Conservation (phyloP, 805 yeast genomes). For the Candida dajiaensis region DNA sequence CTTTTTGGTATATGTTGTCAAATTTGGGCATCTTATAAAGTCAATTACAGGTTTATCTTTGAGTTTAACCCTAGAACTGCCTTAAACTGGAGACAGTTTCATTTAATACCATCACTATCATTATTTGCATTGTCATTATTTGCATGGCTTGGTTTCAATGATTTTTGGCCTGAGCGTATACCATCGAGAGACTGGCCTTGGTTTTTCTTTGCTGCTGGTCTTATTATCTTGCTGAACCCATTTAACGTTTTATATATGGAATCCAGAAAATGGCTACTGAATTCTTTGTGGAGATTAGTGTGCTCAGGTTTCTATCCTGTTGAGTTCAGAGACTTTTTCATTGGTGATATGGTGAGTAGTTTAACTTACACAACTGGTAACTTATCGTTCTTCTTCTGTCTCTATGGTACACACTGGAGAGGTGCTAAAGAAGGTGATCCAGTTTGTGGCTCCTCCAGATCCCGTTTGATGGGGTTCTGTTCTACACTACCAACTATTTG, state of each 20-base stretch:
- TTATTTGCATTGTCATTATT: constrained; percentile 53
- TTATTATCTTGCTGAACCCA: constrained; percentile 54
- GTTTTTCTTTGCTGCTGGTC: constrained; percentile 53
- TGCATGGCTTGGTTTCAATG: constrained; percentile 69
- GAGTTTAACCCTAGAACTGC: constrained; percentile 72
- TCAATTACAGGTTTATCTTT: constrained; percentile 88
- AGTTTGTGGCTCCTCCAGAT: constrained; percentile 70
- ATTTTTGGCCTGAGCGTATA: constrained; percentile 54
- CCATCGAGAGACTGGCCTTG: constrained; percentile 79
- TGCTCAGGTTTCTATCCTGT: constrained; percentile 90
- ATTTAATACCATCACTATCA: constrained; percentile 56
- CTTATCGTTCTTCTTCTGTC: constrained; percentile 77
- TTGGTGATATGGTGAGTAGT: constrained; percentile 89
- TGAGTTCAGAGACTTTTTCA: constrained; percentile 87
- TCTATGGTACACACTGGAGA: constrained; percentile 69
- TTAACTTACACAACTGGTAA: constrained; percentile 86
- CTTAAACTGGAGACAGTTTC: constrained; percentile 59
- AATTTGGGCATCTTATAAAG: constrained; percentile 67
- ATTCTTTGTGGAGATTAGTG: constrained; percentile 64
- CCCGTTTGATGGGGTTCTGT: constrained; percentile 77
- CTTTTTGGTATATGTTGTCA: constrained; percentile 64
- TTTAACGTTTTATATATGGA: constrained; percentile 46
- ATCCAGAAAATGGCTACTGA: constrained; percentile 74
- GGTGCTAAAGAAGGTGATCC: constrained; percentile 38
- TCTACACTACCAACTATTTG: constrained; percentile 82